Base-by-base conservation (phyloP, 495 filamentous ascomycete species). In the Glutinoglossum americanum region DNA sequence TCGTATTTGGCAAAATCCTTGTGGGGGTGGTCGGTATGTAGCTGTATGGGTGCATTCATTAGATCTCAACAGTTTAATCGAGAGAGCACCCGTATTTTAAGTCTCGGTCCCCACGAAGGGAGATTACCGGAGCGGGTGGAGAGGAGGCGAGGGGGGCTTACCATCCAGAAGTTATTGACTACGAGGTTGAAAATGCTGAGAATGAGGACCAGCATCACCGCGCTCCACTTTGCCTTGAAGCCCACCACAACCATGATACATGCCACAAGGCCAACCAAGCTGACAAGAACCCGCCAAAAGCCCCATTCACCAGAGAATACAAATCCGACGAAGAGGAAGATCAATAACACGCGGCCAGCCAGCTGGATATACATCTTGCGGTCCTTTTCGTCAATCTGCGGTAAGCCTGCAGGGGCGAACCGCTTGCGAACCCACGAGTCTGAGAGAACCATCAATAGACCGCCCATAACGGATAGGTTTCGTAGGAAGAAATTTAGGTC, bases 1-100 rank as follows among this genome's bases (percentile, higher is more conserved):
- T 97, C 92, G 76, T 98, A 98, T 73, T 98, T 98, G 76, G 93
- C 93, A 65, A 98, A 98, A 68, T 98, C 92, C 77, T 95, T 94
- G 74, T 98, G 89, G 51, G 93, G 92, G 74, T 98, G 92, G 74
- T 94, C 87, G 58, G 87, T 84, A 71, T 97, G 92, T 61, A 98
- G 90, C 90, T 96, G 8, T 59, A 13, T 2, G 51, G 23, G 57
- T 30, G 23, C 27, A 57, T 30, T 59, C 15, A 15, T 49, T 55
- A 41, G 45, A 21, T 19, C 0, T 25, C n/a, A 11, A 0, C 1
- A n/a, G 27, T 23, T 32, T 8, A 27, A 59, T 1, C 7, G 28
- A 5, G 19, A 19, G 47, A n/a, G n/a, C n/a, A n/a, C 21, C 5
- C 37, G 37, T 15, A 13, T 39, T 11, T 39, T 11, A 7, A 39